Conservation (phyloP, 73 alveolate species). For the Paramecium primaurelia region DNA sequence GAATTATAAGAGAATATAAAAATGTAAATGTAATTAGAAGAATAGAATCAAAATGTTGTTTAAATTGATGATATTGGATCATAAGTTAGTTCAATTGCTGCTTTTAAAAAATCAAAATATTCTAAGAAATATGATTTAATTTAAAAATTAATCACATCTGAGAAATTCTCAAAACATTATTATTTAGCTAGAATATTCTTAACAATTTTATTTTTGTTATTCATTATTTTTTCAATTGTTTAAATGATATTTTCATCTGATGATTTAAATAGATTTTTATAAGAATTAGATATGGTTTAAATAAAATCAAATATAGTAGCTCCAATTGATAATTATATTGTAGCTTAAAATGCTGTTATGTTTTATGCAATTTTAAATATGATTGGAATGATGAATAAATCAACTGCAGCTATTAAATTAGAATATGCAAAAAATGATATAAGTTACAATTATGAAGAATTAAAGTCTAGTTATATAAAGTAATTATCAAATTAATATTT, state of each 20-base stretch:
- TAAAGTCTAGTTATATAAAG: neutral
- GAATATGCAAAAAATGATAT: slow-evolving; percentile 21
- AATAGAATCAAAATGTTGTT: neutral
- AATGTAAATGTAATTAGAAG: slow-evolving; percentile 4
- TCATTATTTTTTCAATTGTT: neutral
- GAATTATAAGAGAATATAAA: slow-evolving; percentile 6
- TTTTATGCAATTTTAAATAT: neutral
- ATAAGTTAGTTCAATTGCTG: slow-evolving; percentile 35
- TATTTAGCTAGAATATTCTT: neutral
- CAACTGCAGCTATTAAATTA: neutral
- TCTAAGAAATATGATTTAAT: slow-evolving; percentile 33
- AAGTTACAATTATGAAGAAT: neutral
- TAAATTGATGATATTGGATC: slow-evolving; percentile 47
- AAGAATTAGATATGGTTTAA: slow-evolving; percentile 2
- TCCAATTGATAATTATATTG: slow-evolving; percentile 19
- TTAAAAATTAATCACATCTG: neutral
- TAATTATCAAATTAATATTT: slow-evolving; percentile 1
- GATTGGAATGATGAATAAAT: neutral
- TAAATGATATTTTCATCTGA: neutral
- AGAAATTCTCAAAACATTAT: slow-evolving; percentile 6
- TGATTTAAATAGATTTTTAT: slow-evolving; percentile 9
- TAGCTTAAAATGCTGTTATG: neutral
- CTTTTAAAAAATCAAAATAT: neutral
- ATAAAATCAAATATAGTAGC: slow-evolving; percentile 12
- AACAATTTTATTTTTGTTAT: neutral